Base-by-base conservation (phyloP, 768 basidiomycete species). In the Suillus tomentosus region DNA sequence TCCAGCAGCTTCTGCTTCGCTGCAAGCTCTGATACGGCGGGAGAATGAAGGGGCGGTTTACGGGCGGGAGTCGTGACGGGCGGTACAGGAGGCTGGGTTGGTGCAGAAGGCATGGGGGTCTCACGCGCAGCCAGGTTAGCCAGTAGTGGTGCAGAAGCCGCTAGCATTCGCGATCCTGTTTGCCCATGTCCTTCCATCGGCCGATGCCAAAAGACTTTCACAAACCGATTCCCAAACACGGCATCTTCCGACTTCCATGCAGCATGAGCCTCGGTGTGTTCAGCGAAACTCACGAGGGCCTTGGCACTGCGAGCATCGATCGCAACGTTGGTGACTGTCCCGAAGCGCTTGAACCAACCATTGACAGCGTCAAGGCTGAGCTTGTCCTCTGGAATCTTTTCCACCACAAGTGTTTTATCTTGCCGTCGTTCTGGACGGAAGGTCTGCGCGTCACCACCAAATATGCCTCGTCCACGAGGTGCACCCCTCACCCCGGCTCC, bases 201-300 rank as follows among this genome's bases (percentile, higher is more conserved):
- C 64, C 91, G 84, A 77, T 96, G 94, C 95, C 96, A 97, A 70
- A 96, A 94, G 40, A 97, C 83, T 77, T 96, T 96, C 68, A 97
- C 95, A 74, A 97, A 97, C 58, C 96, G 87, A 69, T 95, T 96
- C 13, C 87, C 87, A 71, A 97, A 97, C 15, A 97, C 90, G n/a
- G 95, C 94, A 66, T 96, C 94, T 75, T 96, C 92, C 31, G 88
- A 87, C 74, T 92, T 93, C 92, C 95, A 95, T 1, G 96, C 96
- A 14, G 86, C 84, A 70, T 90, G 87, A 0, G 96, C 96, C 70
- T 95, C 91, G 24, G 84, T 85, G 72, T 95, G 94, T 10, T 82
- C 85, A 40, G 86, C 82, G 76, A 97, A 98, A 67, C 91, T 94
- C 66, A 98, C 91, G 57, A 98, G 78, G 0, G 95, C 95, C 73